Conservation (phyloP, 1,284 basidiomycete species). For the Paramarasmius palmivorus region DNA sequence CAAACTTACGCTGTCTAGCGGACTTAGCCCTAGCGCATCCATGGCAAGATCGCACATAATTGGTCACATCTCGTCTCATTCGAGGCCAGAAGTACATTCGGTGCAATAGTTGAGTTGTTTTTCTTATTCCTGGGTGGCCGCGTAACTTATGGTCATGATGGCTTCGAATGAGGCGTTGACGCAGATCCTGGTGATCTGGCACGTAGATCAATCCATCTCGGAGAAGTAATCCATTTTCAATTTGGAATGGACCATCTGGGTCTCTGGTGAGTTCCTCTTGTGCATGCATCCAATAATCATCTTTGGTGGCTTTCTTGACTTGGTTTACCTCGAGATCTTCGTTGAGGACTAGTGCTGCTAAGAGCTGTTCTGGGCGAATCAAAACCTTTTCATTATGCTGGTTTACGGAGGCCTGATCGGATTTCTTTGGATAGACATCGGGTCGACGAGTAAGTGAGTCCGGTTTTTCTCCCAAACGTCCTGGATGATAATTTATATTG, state of each 20-base stretch:
- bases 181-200: too few relatives aligned
- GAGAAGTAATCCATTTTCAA: slow-evolving; percentile 14
- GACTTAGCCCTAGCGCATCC: too few relatives aligned
- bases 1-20: slow-evolving; percentile 1
- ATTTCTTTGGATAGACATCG: too few relatives aligned
- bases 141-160: slow-evolving; percentile 11
- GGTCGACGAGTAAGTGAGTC: too few relatives aligned
- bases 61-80: too few relatives aligned
- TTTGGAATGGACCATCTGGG: slow-evolving; percentile 13
- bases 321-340: too few relatives aligned
- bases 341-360: not conserved
- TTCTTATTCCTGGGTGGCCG: slow-evolving; percentile 33
- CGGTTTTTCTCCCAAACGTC: slow-evolving; percentile 22
- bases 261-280: too few relatives aligned
- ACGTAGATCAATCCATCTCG: slow-evolving; percentile 10
- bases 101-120: slow-evolving; percentile 25
- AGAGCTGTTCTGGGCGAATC: too few relatives aligned
- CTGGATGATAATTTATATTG: slow-evolving; percentile 25
- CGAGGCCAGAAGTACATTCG: too few relatives aligned
- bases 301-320: too few relatives aligned
- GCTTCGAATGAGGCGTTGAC: not conserved
- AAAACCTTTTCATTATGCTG: not conserved
- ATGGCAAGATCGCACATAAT: too few relatives aligned
- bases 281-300: too few relatives aligned
- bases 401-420: not conserved